Evolutionary conservation across 2,329 filamentous ascomycete genomes (phyloP).

Genomic region (Orbilia quercus): DNA sequence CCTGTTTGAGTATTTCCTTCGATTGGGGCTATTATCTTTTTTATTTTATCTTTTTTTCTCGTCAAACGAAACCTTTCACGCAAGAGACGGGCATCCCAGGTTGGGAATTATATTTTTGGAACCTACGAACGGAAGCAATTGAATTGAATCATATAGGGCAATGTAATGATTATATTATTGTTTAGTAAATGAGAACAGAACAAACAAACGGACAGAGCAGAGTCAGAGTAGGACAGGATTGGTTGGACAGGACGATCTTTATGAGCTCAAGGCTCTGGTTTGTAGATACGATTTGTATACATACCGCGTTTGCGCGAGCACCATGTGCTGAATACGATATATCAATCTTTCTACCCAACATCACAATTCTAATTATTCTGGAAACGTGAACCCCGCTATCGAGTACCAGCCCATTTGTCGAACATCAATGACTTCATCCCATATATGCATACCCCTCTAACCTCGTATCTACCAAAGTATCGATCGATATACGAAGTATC

Average conservation of each 20-base stretch:
- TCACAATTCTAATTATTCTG: background rate
- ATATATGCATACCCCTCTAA: too few species aligned
- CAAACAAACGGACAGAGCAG: too few species aligned
- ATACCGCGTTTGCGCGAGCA: slow-evolving; percentile 48
- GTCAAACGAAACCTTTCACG: background rate
- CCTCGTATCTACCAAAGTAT: too few species aligned
- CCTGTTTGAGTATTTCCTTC: slow-evolving; percentile 21
- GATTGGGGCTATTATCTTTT: slow-evolving; percentile 9
- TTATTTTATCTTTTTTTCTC: slow-evolving; percentile 9
- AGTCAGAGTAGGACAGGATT: slow-evolving; percentile 21
- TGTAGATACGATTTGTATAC: slow-evolving; percentile 53
- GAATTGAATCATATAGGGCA: too few species aligned
- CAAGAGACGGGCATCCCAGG: slow-evolving; percentile 17
- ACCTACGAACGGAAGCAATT: background rate
- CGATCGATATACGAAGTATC: too few species aligned
- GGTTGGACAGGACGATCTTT: slow-evolving; percentile 18
- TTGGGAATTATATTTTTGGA: slow-evolving; percentile 5
- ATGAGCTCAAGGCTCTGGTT: slow-evolving; percentile 21
- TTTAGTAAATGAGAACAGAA: too few species aligned
- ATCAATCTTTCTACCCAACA: slow-evolving; percentile 19
- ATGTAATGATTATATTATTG: slow-evolving; percentile 1
- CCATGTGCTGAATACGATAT: slow-evolving; percentile 25
- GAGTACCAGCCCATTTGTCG: too few species aligned
- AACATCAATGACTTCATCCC: too few species aligned
- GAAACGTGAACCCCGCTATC: too few species aligned